Evolutionary conservation across 768 basidiomycete genomes (phyloP).

Genomic region (Leccinum subtestaceum): DNA sequence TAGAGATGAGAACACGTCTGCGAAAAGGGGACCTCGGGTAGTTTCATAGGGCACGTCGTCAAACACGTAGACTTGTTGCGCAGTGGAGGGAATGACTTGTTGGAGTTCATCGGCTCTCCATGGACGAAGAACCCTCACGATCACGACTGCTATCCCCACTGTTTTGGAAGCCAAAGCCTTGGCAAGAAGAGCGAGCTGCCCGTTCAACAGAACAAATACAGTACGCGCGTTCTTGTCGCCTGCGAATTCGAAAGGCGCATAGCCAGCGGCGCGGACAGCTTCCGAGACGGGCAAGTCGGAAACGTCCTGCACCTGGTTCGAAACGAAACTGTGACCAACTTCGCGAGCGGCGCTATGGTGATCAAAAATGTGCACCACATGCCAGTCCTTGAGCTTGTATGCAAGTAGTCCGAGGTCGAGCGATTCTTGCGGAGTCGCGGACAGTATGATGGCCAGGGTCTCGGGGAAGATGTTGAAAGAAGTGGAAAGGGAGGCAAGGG

Average conservation of each 20-base stretch:
- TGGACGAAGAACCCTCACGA: constrained; percentile 78
- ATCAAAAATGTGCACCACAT: constrained; percentile 90
- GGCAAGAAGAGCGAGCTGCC: constrained; percentile 67
- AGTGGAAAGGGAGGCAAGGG: constrained; percentile 64
- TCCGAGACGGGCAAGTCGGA: constrained; percentile 40
- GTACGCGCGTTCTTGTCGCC: constrained; percentile 64
- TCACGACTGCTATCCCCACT: constrained; percentile 59
- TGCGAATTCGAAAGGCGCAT: constrained; percentile 71
- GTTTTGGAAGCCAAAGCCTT: constrained; percentile 46
- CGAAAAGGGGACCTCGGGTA: constrained; percentile 63
- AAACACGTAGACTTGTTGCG: constrained; percentile 62
- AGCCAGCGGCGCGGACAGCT: constrained; percentile 56
- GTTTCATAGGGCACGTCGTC: constrained; percentile 70
- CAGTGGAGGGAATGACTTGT: constrained; percentile 55
- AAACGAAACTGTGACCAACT: constrained; percentile 51
- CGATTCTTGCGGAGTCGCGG: constrained; percentile 80
- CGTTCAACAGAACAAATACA: constrained; percentile 71
- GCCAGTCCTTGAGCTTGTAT: constrained; percentile 62
- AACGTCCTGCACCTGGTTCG: constrained; percentile 33
- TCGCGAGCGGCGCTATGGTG: constrained; percentile 80
- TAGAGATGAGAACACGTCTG: constrained; percentile 66
- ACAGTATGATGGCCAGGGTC: constrained; percentile 70
- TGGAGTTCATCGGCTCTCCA: constrained; percentile 73
- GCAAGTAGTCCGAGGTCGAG: constrained; percentile 73
- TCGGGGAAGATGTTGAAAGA: constrained; percentile 60